Base-by-base conservation (phyloP, 768 basidiomycete species). In the Trametes coccinea region DNA sequence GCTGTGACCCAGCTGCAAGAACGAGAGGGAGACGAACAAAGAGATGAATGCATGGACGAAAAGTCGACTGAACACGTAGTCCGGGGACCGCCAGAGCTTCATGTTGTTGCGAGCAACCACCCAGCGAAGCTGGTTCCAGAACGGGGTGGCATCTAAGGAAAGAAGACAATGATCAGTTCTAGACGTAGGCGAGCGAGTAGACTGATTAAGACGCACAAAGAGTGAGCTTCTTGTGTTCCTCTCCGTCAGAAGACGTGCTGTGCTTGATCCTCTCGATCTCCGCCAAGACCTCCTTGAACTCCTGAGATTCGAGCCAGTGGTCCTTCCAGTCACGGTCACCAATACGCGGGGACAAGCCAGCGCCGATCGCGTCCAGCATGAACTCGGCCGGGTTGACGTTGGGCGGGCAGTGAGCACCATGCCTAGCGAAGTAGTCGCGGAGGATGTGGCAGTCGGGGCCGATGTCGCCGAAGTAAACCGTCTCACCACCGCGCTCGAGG, bases 391-490 rank as follows among this genome's bases (percentile, higher is more conserved):
- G 92, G 71, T 96, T 96, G 69, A 87, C 86, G 62, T 88, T 87
- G 0, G 82, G 50, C 3, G 92, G 91, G 72, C 92, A 94, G 31
- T 72, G 62, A 0, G 89, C 93, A 13, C 93, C 92, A 63, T 90
- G 76, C 14, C 79, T 78, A 27, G 84, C 84, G 70, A 95, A 93
- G 76, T 96, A 96, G 4, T 85, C 79, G 30, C 83, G 85, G 51
- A 95, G 76, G 39, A 85, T 77, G 2, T 76, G 69, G 3, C 91
- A 89, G 63, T 92, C 89, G 45, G 79, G 71, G 47, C 93, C 94
- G 52, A 95, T 92, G 62, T 91, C 89, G 45, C 93, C 94, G 69
- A 92, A 95, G 79, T 95, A 96, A n/a, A 95, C 91, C 0, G 93
- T 94, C 72, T 92, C 87, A 6, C 94, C 94, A 1, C 94, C 94